Conservation (phyloP, 129 eudicot species). For the Ambrosia artemisiifolia region DNA sequence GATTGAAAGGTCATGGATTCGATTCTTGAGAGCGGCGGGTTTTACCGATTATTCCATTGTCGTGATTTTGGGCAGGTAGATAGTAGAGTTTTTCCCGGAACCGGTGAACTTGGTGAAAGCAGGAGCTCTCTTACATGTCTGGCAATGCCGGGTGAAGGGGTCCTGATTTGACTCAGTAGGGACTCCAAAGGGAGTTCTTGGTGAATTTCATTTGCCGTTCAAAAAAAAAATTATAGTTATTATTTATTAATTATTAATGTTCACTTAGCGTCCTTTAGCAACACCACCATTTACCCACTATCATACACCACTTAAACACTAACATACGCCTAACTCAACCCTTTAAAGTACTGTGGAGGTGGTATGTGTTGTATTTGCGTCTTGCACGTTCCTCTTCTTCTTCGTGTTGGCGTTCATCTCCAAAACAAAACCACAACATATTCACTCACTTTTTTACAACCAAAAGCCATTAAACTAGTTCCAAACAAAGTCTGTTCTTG, state of each 20-base stretch:
- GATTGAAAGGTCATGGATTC: too few species aligned
- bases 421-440: constrained; percentile 1
- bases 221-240: too few species aligned
- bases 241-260: not conserved
- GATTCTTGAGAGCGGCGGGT: too few species aligned
- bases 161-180: too few species aligned
- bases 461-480: not conserved
- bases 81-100: too few species aligned
- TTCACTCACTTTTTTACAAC: constrained; percentile 1
- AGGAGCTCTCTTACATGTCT: too few species aligned
- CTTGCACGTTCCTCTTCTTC: constrained; percentile 37
- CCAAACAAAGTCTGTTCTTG: not conserved
- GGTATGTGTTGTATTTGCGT: constrained; percentile 34
- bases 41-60: too few species aligned
- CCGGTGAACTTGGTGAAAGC: too few species aligned
- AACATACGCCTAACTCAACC: constrained; percentile 36
- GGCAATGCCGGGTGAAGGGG: too few species aligned
- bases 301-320: constrained; percentile 21
- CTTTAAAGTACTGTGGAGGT: constrained; percentile 22
- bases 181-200: too few species aligned
- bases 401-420: constrained; percentile 23
- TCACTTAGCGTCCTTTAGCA: constrained; percentile 39
- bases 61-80: too few species aligned
- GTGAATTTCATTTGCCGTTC: too few species aligned
- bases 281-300: not conserved